Base-by-base conservation (phyloP, 1,284 basidiomycete genomes). In the Rhodotorula sp. region DNA sequence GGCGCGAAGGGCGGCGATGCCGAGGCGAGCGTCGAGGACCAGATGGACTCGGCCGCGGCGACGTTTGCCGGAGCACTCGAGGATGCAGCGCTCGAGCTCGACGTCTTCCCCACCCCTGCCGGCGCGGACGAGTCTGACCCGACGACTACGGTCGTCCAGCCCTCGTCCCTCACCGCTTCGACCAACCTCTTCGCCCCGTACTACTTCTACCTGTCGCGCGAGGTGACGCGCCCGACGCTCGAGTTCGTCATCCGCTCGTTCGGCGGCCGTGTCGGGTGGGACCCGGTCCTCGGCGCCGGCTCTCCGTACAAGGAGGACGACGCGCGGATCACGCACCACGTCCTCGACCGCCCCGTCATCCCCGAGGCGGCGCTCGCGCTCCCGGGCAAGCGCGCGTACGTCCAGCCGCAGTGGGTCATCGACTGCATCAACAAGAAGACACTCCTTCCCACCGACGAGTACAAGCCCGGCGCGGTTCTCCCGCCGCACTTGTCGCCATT, bases 321-420 rank as follows among this genome's bases (percentile, higher is more conserved):
- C 71, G 80, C 82, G 25, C 87, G 88, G 37, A 96, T 99, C 80
- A 99, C 97, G 10, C 97, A 99, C 83, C 90, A 98, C 76, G 89
- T 99, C 76, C 90, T 97, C 77, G 97, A 99, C 82, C 87, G 97
- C 69, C 97, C 97, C 1, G 75, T 81, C 50, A 75, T 80, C 5
- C 79, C 80, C 7, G 57, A 63, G n/a, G 69, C 76, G 44, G 78
- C 77, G 41, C 72, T 78, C 36, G 64, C 72, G 21, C 85, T 86
- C 60, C 85, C 88, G 41, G 82, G 86, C 64, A 87, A 88, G 80
- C 87, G 95, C 78, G 92, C 92, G 78, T 93, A 91, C 82, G 87
- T 99, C 17, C 97, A 99, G 82, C 97, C 97, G 27, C 97, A 99
- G 82, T 99, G 97, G 96, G 87, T 98, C 39, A 91, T 95, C 48